Base-by-base conservation (phyloP, 345 rosid genomes). In the Linum usitatissimum region DNA sequence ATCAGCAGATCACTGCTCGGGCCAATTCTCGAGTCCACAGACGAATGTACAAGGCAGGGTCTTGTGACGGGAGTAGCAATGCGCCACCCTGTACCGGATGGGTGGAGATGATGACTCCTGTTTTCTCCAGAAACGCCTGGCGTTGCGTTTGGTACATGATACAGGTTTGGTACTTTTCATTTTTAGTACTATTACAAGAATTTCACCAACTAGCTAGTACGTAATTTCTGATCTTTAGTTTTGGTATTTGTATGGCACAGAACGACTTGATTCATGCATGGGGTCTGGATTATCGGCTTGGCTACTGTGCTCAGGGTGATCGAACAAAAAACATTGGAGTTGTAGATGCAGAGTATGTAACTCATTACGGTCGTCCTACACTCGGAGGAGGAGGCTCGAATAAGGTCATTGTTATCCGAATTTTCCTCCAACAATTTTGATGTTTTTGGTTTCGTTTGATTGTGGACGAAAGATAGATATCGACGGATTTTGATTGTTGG, bases 231-330 rank as follows among this genome's bases (percentile, higher is more conserved):
- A 12, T 57, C 21, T 21, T 21, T 23, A 10, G 30, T 57, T 23
- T 23, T 23, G 19, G 9, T 23, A 18, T 19, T 12, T 57, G 30
- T 23, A 20, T 12, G 10, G 6, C n/a, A 21, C 76, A 86, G 88
- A 83, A 83, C 65, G 91, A 86, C 66, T 75, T 86, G 74, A 81
- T 83, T 62, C 84, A 83, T 74, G 88, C 91, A 38, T 83, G 91
- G 91, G 91, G 88, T 34, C 78, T 86, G 20, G 91, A 86, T 64
- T 78, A 68, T 45, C 86, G 70, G 66, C 86, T 86, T 12, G 88
- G 91, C 48, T 86, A 83, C 60, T 86, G 91, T 65, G 84, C 82
- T 59, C 81, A 81, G 88, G 91, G 88, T 10, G 91, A 86, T 71
- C 70, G 91, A 65, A 76, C 71, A 3, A 74, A 71, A 71, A 79